Evolutionary conservation across 2,329 filamentous ascomycete species (phyloP).

Genomic region (Aspergillus felis): DNA sequence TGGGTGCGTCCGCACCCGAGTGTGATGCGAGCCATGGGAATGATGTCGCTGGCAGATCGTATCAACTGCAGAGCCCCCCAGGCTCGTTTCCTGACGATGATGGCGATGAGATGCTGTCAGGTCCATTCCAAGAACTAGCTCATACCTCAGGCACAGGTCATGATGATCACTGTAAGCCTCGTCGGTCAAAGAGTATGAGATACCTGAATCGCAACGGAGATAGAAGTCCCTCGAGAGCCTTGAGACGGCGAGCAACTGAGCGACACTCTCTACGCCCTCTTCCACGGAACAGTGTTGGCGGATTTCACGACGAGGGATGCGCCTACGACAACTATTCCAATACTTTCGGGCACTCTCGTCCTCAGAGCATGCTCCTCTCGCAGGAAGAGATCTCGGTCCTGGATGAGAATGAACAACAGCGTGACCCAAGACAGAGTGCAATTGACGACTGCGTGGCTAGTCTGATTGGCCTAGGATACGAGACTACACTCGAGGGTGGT

Average conservation of each 20-base stretch:
- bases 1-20: not conserved
- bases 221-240: not conserved
- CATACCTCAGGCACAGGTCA: not conserved
- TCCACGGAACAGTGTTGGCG: not conserved
- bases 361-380: not conserved
- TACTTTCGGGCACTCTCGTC: not conserved
- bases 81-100: constrained; percentile 13
- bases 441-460: constrained; percentile 38
- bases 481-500: constrained; percentile 31
- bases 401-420: not conserved
- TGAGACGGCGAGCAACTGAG: constrained; percentile 30
- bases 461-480: constrained; percentile 42
- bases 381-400: not conserved
- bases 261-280: constrained; percentile 15
- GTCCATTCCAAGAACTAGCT: not conserved
- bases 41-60: not conserved
- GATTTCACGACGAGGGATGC: not conserved
- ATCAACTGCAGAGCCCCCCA: not conserved
- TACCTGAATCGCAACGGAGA: constrained; percentile 6
- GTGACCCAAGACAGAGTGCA: constrained; percentile 3
- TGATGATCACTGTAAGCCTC: constrained; percentile 4
- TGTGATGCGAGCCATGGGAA: not conserved
- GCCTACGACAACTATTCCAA: not conserved
- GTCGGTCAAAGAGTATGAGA: constrained; percentile 25
- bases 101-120: not conserved